Base-by-base conservation (phyloP, 257 asterid species). In the Verbascum thapsus region DNA sequence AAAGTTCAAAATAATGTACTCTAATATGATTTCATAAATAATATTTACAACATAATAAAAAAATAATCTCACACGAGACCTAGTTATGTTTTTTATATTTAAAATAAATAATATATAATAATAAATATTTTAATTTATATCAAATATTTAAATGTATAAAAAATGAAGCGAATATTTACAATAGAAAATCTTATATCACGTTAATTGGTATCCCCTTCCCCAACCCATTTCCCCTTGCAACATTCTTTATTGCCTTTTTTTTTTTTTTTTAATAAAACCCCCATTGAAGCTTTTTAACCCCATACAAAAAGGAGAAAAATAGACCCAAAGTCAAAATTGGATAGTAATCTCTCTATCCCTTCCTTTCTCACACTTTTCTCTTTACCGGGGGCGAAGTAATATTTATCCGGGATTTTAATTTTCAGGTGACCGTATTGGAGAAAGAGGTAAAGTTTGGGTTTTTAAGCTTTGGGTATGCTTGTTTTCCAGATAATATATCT, bases 401-500 rank as follows among this genome's bases (percentile, higher is more conserved):
- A 11, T 23, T 50, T 39, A 50, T 26, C 39, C 58, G 55, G 34
- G 45, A 26, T 2, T 41, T 42, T 43, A 52, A 54, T 41, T 68
- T 67, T 58, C 67, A 6, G 51, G 6, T 43, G 37, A 58, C 74
- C 75, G 43, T 58, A 39, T 11, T 10, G 12, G 44, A 35, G 20
- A 26, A 49, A 38, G 20, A 67, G 75, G 78, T 72, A 67, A 72
- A 68, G 56, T 58, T 72, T 64, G 22, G 16, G 39, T 58, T 69
- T 63, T 59, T 26, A 2, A 10, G 18, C 54, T n/a, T n/a, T n/a
- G n/a, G n/a, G n/a, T n/a, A n/a, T n/a, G n/a, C n/a, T 40, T 35
- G 37, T 51, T 70, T 53, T 49, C 17, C 64, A 42, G 22, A 23
- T 23, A 22, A 69, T 53, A 18, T 50, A 11, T 5, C 6, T 58